Evolutionary conservation across 139 green algal species (phyloP).

Genomic region (Desmodesmus armatus): DNA sequence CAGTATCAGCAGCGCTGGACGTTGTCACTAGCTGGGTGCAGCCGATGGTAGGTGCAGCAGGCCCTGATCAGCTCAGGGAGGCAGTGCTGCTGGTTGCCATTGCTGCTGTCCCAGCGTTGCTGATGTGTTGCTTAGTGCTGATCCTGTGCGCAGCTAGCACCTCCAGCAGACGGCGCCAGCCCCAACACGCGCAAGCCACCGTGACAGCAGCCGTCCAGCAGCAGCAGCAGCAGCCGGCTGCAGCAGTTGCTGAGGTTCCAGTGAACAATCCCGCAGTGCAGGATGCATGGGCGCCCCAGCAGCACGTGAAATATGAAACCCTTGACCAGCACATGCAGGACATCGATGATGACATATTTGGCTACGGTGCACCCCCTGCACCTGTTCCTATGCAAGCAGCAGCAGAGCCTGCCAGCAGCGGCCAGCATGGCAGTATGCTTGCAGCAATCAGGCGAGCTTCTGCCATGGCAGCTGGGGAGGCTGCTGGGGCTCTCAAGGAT

Average conservation of each 20-base stretch:
- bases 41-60: not conserved
- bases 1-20: too few relatives aligned
- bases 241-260: not conserved
- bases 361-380: not conserved
- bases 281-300: not conserved
- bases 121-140: not conserved
- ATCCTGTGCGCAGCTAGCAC: not conserved
- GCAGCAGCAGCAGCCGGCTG: not conserved
- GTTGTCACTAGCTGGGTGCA: not conserved
- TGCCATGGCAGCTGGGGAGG: not conserved
- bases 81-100: not conserved
- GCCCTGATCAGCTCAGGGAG: not conserved
- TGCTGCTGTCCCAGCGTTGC: slow-evolving; percentile 13
- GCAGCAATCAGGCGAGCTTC: not conserved
- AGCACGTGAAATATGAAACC: not conserved
- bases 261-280: not conserved
- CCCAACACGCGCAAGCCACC: not conserved
- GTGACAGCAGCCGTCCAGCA: not conserved
- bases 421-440: not conserved
- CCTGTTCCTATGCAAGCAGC: not conserved
- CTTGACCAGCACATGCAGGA: slow-evolving; percentile 5
- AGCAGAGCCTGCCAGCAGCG: not conserved
- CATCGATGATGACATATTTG: not conserved
- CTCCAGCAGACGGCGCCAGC: not conserved
- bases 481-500: not conserved